Evolutionary conservation across 345 rosid genomes (phyloP).

Genomic region (Erysimum cheiranthoides): DNA sequence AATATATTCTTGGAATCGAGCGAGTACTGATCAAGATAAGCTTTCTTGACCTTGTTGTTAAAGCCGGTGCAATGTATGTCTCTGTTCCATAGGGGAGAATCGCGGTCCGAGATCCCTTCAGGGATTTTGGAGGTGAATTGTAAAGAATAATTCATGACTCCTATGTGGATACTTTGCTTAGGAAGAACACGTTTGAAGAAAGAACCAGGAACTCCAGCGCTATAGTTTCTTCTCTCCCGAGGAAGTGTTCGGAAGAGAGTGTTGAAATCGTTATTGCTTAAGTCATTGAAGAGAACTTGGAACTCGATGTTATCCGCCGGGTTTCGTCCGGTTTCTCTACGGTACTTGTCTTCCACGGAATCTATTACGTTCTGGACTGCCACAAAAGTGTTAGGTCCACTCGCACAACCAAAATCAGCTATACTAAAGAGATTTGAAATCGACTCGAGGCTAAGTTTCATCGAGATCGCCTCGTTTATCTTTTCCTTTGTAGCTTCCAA

Average conservation of each 20-base stretch:
- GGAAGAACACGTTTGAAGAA: slow-evolving; percentile 49
- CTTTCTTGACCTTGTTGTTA: slow-evolving; percentile 28
- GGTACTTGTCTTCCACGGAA: not conserved
- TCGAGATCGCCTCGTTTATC: not conserved
- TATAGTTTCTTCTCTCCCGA: slow-evolving; percentile 27
- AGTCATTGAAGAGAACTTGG: slow-evolving; percentile 41
- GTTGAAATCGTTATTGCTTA: slow-evolving; percentile 58
- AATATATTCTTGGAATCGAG: slow-evolving; percentile 36
- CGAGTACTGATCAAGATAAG: slow-evolving; percentile 42
- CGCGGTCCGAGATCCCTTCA: slow-evolving; percentile 26
- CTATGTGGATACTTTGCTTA: slow-evolving; percentile 43
- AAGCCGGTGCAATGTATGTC: slow-evolving; percentile 48
- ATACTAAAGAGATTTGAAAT: not conserved
- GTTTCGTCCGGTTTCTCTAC: not conserved
- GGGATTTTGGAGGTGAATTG: slow-evolving; percentile 51
- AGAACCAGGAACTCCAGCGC: slow-evolving; percentile 47
- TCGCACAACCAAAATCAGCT: slow-evolving; percentile 25
- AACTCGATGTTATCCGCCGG: slow-evolving; percentile 4
- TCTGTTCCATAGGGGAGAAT: slow-evolving; percentile 48
- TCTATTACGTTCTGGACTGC: slow-evolving; percentile 21
- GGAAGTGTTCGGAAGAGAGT: slow-evolving; percentile 55
- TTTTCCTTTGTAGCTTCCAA: not conserved
- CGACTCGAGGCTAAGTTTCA: not conserved
- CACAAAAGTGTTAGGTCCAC: slow-evolving; percentile 31
- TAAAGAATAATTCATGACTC: slow-evolving; percentile 39